Evolutionary conservation across 2,329 filamentous ascomycete genomes (phyloP).

Genomic region (Gaeumannomyces sp.): DNA sequence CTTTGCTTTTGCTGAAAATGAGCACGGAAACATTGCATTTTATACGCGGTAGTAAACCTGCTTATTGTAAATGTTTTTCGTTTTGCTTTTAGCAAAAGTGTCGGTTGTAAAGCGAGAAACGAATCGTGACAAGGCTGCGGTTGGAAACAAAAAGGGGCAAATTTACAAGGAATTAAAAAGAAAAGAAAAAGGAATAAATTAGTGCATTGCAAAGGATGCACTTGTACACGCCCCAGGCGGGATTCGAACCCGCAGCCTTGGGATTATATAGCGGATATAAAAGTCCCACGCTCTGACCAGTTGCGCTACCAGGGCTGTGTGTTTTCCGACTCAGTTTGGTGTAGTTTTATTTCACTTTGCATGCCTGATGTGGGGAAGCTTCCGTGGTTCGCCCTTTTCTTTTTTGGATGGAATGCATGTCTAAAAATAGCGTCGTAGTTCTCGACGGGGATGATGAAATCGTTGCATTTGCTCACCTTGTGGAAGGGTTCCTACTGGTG

Average conservation of each 20-base stretch:
- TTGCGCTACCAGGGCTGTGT: slow-evolving; percentile 11
- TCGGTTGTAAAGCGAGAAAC: neutral
- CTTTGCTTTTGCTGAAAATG: neutral
- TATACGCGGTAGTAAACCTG: neutral
- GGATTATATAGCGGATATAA: slow-evolving; percentile 4
- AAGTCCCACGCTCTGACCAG: slow-evolving; percentile 11
- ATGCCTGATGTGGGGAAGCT: neutral
- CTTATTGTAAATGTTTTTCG: neutral
- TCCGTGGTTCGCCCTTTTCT: neutral
- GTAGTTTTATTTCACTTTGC: neutral
- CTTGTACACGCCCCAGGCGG: slow-evolving; percentile 7
- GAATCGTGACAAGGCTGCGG: too few species aligned
- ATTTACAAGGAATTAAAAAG: neutral
- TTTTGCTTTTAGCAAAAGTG: neutral
- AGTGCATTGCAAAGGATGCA: too few species aligned
- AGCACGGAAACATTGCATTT: neutral
- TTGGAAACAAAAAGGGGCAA: too few species aligned
- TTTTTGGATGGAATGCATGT: neutral
- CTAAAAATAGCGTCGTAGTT: neutral
- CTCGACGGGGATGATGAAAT: neutral
- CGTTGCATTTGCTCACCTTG: neutral
- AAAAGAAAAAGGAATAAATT: neutral
- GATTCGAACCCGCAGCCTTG: slow-evolving; percentile 12
- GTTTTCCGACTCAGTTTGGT: too few species aligned
- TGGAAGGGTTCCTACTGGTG: neutral